A percentile compares a stretch with the other conserved stretches of the same genome.
These are phyloP conservation scores for Auxenochlorella protothecoides DNA, from an alignment of 139 green algal species.

Conservation along the genomic window DNA sequence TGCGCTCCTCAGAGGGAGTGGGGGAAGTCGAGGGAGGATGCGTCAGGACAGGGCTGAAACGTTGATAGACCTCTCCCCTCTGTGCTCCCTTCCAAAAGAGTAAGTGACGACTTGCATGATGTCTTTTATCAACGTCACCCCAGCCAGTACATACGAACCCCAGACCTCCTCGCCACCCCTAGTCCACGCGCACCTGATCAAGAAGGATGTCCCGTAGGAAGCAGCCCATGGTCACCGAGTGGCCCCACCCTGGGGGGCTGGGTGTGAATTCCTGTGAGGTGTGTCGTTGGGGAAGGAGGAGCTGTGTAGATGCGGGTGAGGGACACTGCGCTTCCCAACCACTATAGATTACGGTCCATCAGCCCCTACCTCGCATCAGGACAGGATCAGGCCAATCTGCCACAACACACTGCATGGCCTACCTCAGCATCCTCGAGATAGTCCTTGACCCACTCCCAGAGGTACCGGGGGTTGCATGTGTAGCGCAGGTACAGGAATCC, in stretches of 20 bases:
- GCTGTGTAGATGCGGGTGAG: not conserved
- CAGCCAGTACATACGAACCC: not conserved
- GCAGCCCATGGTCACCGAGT: conserved; percentile 66
- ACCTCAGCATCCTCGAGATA: conserved; percentile 83
- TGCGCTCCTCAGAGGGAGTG: no score
- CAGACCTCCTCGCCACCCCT: not conserved
- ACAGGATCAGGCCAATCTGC: not conserved
- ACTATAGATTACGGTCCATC: no score
- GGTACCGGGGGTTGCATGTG: conserved; percentile 62
- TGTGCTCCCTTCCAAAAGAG: no score
- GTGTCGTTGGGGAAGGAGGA: not conserved
- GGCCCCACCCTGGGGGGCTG: conserved; percentile 33
- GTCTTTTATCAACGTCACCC: no score
- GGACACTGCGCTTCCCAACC: no score
- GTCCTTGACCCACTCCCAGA: conserved; percentile 75
- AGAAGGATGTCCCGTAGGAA: conserved; percentile 84
- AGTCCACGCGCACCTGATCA: conserved; percentile 57
- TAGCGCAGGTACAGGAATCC: conserved; percentile 93
- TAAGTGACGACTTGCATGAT: conserved; percentile 1
- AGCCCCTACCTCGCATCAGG: no score
- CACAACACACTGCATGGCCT: not conserved
- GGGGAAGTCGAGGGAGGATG: no score
- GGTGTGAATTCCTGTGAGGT: conserved; percentile 56
- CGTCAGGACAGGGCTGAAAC: no score
- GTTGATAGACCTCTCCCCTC: no score